phyloP scores from a whole-genome alignment of 83 land plant genomes.

The Picea engelmannii region DNA sequence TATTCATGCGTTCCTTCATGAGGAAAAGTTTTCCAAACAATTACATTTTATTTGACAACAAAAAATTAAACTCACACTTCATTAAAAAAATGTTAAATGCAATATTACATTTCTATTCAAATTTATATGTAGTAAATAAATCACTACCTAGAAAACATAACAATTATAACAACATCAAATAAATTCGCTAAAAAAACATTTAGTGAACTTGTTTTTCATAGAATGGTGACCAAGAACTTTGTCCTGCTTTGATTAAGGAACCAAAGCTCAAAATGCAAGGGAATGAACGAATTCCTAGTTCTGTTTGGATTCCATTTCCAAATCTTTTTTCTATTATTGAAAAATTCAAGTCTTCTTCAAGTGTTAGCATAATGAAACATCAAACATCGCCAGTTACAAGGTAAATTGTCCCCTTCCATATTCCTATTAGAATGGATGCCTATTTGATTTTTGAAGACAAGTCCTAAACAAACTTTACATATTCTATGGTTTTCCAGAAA shows the following conservation, averaged over 20 bases:
- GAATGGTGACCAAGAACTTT: conserved; percentile 1
- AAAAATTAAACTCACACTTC: no score
- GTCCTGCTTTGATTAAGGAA: background rate
- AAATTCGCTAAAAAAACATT: background rate
- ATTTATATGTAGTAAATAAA: no score
- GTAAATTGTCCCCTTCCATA: conserved; percentile 18
- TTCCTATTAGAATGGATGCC: background rate
- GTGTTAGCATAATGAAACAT: conserved; percentile 25
- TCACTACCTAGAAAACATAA: no score
- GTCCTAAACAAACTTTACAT: background rate
- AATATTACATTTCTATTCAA: no score
- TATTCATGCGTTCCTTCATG: no score
- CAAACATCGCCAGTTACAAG: conserved; percentile 16
- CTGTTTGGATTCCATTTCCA: conserved; percentile 59
- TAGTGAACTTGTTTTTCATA: background rate
- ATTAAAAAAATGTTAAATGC: no score
- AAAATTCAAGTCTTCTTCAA: conserved; percentile 30
- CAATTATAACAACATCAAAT: no score
- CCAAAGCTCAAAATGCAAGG: background rate
- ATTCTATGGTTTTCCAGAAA: conserved; percentile 31
- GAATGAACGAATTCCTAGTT: conserved; percentile 27
- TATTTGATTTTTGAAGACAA: background rate
- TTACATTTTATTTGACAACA: no score
- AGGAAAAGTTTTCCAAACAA: no score
- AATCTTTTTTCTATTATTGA: conserved; percentile 34